Evolutionary conservation across 176 grass and related monocot genomes (phyloP), one percentile per base, ranked within the genome.

Genomic region (Canna indica): DNA sequence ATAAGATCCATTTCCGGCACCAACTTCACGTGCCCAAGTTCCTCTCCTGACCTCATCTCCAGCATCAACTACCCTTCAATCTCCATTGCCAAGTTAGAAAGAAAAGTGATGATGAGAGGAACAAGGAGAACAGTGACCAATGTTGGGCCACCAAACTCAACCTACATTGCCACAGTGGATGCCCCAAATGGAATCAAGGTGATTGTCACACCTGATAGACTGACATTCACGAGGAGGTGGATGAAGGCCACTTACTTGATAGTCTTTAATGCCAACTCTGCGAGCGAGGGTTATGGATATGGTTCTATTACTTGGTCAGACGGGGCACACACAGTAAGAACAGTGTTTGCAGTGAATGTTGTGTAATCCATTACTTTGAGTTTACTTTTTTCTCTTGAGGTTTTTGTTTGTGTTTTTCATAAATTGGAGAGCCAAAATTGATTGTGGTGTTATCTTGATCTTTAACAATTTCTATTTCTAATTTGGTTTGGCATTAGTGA

Each of bases 21-120:
- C 36, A 59, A 42, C 24, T 92, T 97, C 75, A 17, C 73, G 52
- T 97, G 94, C 53, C 64, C 88, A 0, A 79, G 48, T 36, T 69
- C 94, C 0, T 90, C 89, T 38, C 94, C 82, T 29, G 84, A 90
- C 32, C 86, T 90, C 65, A 85, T 90, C 50, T 85, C 86, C 59
- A 80, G 13, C 42, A 34, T 97, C 63, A 97, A 97, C 79, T 97
- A 97, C 82, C 94, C 94, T 27, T 87, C 94, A 68, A 87, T 92
- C 75, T 92, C 94, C 47, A 81, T 97, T 71, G 83, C 88, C 5
- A 70, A 82, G 52, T 79, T 97, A 18, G 48, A 50, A 36, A 39
- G 46, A 20, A 86, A 82, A 14, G 83, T 56, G 15, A 48, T 71
- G 4, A 77, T 33, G 44, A 73, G 14, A 17, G 73, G 75, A 64